These are phyloP conservation scores for Populus tomentosa DNA, from an alignment of 441 rosid species.

Conservation along the genomic window DNA sequence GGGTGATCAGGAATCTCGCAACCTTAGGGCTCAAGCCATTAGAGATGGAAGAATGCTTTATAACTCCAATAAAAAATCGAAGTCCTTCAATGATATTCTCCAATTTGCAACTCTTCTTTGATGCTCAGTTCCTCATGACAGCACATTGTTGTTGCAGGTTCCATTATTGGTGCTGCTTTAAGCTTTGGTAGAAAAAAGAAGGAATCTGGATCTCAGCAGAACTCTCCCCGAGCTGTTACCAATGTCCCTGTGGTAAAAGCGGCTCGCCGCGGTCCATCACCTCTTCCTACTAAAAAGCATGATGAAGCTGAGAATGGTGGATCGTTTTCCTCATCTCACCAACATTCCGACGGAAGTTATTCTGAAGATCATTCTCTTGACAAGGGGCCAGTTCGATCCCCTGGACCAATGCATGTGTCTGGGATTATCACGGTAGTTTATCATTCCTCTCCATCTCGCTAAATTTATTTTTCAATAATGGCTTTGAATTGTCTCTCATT, in stretches of 20 bases:
- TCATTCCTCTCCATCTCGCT: not conserved
- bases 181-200: slow-evolving; percentile 67
- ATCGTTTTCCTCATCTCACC: slow-evolving; percentile 30
- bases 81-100: not conserved
- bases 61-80: not conserved
- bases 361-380: slow-evolving; percentile 33
- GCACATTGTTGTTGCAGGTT: slow-evolving; percentile 33
- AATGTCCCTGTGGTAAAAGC: slow-evolving; percentile 16
- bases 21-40: not conserved
- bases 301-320: slow-evolving; percentile 27
- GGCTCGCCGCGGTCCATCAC: slow-evolving; percentile 22
- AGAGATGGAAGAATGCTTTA: not conserved
- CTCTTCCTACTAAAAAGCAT: slow-evolving; percentile 35
- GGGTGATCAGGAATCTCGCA: not conserved
- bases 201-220: slow-evolving; percentile 38
- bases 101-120: not conserved
- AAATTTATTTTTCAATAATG: not conserved
- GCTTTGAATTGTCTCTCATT: not conserved
- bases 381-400: slow-evolving; percentile 19
- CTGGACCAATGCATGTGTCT: slow-evolving; percentile 28
- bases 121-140: slow-evolving; percentile 11
- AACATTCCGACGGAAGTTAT: slow-evolving; percentile 21
- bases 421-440: slow-evolving; percentile 27
- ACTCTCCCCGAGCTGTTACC: slow-evolving; percentile 22
- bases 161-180: slow-evolving; percentile 35